Conservation (phyloP, 1,139 yeast genomes). For the Hanseniaspora gamundiae region DNA sequence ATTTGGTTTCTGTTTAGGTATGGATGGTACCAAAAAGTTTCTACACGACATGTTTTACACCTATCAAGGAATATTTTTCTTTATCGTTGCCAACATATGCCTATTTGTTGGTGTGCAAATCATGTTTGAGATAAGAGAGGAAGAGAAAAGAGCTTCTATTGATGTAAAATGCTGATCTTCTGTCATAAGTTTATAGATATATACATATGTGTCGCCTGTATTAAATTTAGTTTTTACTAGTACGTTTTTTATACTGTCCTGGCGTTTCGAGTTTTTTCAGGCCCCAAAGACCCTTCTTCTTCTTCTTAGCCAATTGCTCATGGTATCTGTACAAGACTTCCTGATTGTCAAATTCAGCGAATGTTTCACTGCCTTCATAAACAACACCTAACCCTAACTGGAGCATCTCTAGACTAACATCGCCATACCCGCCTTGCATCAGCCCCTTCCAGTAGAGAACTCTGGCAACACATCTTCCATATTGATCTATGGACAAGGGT, state of each 20-base stretch:
- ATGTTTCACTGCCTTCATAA: constrained; percentile 58
- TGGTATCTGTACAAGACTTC: constrained; percentile 45
- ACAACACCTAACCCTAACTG: constrained; percentile 74
- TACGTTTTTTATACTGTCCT: constrained; percentile 54
- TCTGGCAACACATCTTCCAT: constrained; percentile 76
- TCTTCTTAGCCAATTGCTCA: constrained; percentile 47
- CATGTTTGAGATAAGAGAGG: constrained; percentile 87
- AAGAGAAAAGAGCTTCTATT: constrained; percentile 74
- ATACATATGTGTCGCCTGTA: neutral
- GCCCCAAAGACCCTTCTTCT: constrained; percentile 63
- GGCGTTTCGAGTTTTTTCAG: constrained; percentile 55
- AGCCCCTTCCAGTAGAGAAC: constrained; percentile 44
- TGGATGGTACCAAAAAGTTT: constrained; percentile 65
- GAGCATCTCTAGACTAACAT: constrained; percentile 81
- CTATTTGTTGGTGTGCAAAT: constrained; percentile 80
- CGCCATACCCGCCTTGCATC: constrained; percentile 52
- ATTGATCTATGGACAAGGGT: constrained; percentile 78
- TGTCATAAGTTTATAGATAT: neutral
- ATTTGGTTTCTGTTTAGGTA: constrained; percentile 87
- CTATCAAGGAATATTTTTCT: constrained; percentile 50
- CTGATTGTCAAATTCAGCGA: constrained; percentile 78
- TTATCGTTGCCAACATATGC: constrained; percentile 49
- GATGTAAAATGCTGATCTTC: constrained; percentile 54
- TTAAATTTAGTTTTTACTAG: neutral
- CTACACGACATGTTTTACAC: constrained; percentile 65